Evolutionary conservation across 2,329 filamentous ascomycete genomes (phyloP).

Genomic region (Delphinella strobiligena): DNA sequence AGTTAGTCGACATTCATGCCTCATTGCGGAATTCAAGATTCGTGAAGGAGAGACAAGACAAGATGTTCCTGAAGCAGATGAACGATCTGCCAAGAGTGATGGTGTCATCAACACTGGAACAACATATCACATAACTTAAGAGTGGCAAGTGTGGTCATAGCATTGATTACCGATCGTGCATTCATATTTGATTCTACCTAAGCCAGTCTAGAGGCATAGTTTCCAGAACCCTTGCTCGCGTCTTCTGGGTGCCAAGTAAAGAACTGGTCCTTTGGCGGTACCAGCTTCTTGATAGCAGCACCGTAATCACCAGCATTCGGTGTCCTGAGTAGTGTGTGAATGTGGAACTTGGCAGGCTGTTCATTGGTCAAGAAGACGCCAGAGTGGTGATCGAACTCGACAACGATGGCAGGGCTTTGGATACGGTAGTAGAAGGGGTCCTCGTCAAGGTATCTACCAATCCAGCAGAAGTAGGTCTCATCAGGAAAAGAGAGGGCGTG

Average conservation of each 20-base stretch:
- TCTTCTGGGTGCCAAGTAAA: conserved; percentile 10
- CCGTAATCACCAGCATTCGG: conserved; percentile 72
- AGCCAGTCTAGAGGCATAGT: conserved; percentile 5
- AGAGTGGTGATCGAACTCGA: conserved; percentile 71
- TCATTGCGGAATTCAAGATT: too few relatives aligned
- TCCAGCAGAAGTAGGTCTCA: conserved; percentile 76
- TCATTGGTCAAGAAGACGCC: conserved; percentile 65
- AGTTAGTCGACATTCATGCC: too few relatives aligned
- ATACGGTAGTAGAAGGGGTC: conserved; percentile 70
- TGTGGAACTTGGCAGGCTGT: conserved; percentile 66
- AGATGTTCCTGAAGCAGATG: too few relatives aligned
- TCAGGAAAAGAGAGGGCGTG: conserved; percentile 43
- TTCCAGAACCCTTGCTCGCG: conserved; percentile 3
- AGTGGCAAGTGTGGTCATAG: too few relatives aligned
- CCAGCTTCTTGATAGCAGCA: conserved; percentile 28
- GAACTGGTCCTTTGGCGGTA: conserved; percentile 6
- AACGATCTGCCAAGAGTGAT: too few relatives aligned
- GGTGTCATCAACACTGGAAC: too few relatives aligned
- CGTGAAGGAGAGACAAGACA: too few relatives aligned
- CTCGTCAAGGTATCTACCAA: conserved; percentile 52
- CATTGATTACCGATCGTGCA: too few relatives aligned
- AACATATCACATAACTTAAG: too few relatives aligned
- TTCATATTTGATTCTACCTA: neutral
- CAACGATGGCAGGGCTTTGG: conserved; percentile 61
- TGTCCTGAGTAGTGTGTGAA: conserved; percentile 59